Base-by-base conservation (phyloP, 768 basidiomycete genomes). In the Serendipita sp. region DNA sequence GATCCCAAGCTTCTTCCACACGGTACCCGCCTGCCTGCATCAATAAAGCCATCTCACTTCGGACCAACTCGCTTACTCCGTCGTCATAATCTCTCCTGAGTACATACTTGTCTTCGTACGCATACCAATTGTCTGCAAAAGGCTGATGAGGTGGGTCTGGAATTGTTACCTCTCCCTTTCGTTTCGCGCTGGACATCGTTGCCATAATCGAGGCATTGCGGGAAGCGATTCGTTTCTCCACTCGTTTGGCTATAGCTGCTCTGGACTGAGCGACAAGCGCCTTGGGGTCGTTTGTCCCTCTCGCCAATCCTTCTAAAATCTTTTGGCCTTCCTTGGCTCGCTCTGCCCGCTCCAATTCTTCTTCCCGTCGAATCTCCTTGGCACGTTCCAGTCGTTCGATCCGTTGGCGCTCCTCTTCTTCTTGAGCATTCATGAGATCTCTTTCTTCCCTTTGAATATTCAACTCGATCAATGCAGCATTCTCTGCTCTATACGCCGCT, bases 1-100 rank as follows among this genome's bases (percentile, higher is more conserved):
- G 78, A 69, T 87, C 86, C 91, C 91, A 93, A 48, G 86, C 88
- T 71, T 93, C 87, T 66, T 88, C 83, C 3, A 89, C 77, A 66
- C 75, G 78, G 71, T 91, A 94, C 6, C 91, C 91, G 6, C 90
- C 91, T 23, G 83, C 90, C 46, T 85, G 77, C 85, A 87, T 87
- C 68, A 86, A 83, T 13, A 86, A 87, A 66, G 87, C 87, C 64
- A 82, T 74, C 70, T 91, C 88, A 68, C 81, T 80, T 68, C 86
- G 76, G 18, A 91, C 85, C 13, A 85, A 85, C 64, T 88, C 87
- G 67, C 87, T 89, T 69, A 80, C 76, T 45, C 84, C 79, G 68
- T 91, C 89, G 58, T 83, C 77, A 73, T 92, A 93, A 34, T 75
- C 75, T n/a, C 69, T 74, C 63, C 74, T 75, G 62, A 89, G 63